A percentile compares a stretch with the other conserved stretches of the same genome.
phyloP scores from a whole-genome alignment of 306 rosid species.

The Inga laurina region DNA sequence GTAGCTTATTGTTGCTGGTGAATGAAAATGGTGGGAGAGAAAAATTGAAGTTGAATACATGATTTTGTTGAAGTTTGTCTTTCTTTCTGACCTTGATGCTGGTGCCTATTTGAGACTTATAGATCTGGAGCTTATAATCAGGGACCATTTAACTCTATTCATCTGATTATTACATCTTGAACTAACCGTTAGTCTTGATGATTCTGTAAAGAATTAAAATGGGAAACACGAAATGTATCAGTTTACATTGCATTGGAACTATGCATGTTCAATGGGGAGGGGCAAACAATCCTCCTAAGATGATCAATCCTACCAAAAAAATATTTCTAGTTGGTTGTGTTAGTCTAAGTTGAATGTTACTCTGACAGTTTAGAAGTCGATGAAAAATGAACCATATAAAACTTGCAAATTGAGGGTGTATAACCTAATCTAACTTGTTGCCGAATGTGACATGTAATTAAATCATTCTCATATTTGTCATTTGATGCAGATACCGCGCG shows the following conservation, averaged over 20 bases:
- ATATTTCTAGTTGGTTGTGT: background rate
- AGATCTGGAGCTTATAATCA: slow-evolving; percentile 19
- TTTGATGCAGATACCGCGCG: slow-evolving; percentile 67
- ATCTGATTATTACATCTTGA: slow-evolving; percentile 17
- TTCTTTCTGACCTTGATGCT: slow-evolving; percentile 7
- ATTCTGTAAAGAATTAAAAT: background rate
- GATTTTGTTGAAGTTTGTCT: slow-evolving; percentile 18
- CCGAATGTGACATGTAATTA: background rate
- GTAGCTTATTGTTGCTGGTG: background rate
- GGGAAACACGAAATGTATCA: background rate
- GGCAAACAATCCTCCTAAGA: background rate
- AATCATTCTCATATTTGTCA: slow-evolving; percentile 30
- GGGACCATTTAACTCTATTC: background rate
- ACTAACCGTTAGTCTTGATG: background rate
- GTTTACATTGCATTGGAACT: background rate
- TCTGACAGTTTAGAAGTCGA: background rate
- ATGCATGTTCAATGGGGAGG: background rate
- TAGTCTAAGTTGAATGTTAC: background rate
- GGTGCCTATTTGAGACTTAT: slow-evolving; percentile 4
- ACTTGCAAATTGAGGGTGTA: background rate
- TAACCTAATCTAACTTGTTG: background rate
- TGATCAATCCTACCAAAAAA: background rate
- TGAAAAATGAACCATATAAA: background rate
- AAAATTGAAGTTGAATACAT: background rate
- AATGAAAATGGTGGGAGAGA: background rate